These are phyloP conservation scores for Globisporangium emineosum DNA, from an alignment of 352 stramenopile genomes.

Conservation along the genomic window DNA sequence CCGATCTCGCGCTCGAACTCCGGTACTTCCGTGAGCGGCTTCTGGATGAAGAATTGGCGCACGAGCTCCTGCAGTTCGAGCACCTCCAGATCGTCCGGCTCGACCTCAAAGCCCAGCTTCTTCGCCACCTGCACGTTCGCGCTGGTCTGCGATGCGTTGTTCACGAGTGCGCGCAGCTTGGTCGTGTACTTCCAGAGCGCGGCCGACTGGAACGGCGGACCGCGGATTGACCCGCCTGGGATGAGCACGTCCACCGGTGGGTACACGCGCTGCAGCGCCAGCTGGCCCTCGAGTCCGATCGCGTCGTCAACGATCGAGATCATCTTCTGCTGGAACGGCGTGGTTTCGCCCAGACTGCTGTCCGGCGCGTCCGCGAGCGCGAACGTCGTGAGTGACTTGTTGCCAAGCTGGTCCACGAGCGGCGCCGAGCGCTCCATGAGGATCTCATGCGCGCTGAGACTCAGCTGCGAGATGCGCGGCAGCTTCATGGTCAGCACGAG, in stretches of 20 bases:
- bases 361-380: conserved; percentile 67
- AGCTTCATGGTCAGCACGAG: conserved; percentile 73
- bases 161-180: conserved; percentile 58
- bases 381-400: conserved; percentile 60
- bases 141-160: conserved; percentile 50
- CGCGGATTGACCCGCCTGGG: conserved; percentile 60
- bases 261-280: conserved; percentile 56
- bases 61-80: conserved; percentile 72
- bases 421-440: conserved; percentile 79
- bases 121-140: conserved; percentile 54
- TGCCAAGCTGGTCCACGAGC: conserved; percentile 38
- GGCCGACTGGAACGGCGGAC: conserved; percentile 73
- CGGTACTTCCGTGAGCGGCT: conserved; percentile 23
- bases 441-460: conserved; percentile 61
- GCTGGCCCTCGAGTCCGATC: conserved; percentile 43
- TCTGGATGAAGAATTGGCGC: conserved; percentile 71
- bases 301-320: conserved; percentile 74
- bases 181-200: conserved; percentile 67
- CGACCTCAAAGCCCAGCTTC: conserved; percentile 71
- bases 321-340: conserved; percentile 63
- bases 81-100: conserved; percentile 65
- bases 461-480: conserved; percentile 54
- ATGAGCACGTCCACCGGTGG: conserved; percentile 67
- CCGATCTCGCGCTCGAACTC: conserved; percentile 48
- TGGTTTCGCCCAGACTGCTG: conserved; percentile 35